Percentiles rank a stretch among this genome's conserved stretches.
These are phyloP conservation scores for Neofusicoccum parvum DNA, from an alignment of 2,329 filamentous ascomycete genomes.

Conservation along the genomic window DNA sequence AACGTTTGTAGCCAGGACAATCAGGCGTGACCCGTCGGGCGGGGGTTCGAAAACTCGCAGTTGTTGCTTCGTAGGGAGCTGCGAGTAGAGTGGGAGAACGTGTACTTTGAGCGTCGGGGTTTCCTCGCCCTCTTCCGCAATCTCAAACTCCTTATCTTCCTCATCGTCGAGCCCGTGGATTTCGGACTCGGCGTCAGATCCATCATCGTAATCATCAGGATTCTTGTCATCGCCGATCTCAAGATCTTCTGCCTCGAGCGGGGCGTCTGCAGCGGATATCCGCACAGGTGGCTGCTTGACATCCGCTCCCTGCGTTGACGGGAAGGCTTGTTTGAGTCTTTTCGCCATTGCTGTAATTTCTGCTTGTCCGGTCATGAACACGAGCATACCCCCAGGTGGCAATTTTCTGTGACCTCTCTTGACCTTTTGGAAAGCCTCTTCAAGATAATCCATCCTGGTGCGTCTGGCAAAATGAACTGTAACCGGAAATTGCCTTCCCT, in stretches of 20 bases:
- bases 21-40: conserved; percentile 78
- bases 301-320: conserved; percentile 47
- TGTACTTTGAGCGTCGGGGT: conserved; percentile 74
- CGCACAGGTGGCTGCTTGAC: conserved; percentile 67
- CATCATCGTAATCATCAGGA: conserved; percentile 46
- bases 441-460: conserved; percentile 84
- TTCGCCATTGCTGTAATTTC: conserved; percentile 87
- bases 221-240: conserved; percentile 65
- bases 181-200: conserved; percentile 60
- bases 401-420: conserved; percentile 85
- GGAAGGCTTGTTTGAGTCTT: conserved; percentile 70
- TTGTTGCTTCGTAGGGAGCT: conserved; percentile 88
- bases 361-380: conserved; percentile 91
- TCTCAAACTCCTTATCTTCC: conserved; percentile 65
- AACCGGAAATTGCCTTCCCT: conserved; percentile 89
- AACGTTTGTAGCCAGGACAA: conserved; percentile 93
- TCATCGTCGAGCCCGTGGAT: conserved; percentile 61
- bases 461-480: conserved; percentile 84
- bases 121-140: conserved; percentile 67
- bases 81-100: conserved; percentile 89
- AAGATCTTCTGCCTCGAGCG: conserved; percentile 82
- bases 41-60: conserved; percentile 84
- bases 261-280: conserved; percentile 74
- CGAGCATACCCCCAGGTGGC: conserved; percentile 85
- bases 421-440: conserved; percentile 87